Evolutionary conservation across 2,329 filamentous ascomycete genomes (phyloP), one percentile per base, ranked within the genome.

Genomic region (Boeremia exigua): DNA sequence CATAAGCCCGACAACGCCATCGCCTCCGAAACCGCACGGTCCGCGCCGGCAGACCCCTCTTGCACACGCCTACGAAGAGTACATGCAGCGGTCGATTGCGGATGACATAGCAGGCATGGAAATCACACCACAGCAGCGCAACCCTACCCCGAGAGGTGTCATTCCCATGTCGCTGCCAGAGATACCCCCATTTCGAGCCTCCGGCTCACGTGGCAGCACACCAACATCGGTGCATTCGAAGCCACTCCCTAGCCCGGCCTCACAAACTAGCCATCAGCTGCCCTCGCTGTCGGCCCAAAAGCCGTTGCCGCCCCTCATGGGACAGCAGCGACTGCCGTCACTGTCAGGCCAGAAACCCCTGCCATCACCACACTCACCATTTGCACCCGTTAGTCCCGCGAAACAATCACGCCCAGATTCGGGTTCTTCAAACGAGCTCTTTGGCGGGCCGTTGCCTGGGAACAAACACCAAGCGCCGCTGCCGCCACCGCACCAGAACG

Each of bases 1-100:
- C 7, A 43, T 73, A 7, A 74, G 67, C 0, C 71, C 71, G 6
- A 68, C 68, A 9, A 72, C 75, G 52, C 54, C 59, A 11, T 73
- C 71, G 17, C 42, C 42, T 19, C 42, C 42, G 6, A 68, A 70
- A 28, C 72, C 74, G 23, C 70, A 71, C 44, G 70, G 66, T 37
- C 61, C 62, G 14, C 68, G 69, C 30, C 65, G 69, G 25, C 70
- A 73, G 45, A 75, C 72, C 38, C 72, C 72, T 23, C 65, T 75
- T 5, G 65, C 68, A 27, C 67, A 70, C 32, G 73, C 75, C 11
- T 75, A 72, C 47, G 79, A 81, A 50, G 79, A 80, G 32, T 81
- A 78, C 51, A 63, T 81, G n/a, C 80, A 82, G 61, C 77, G 79
- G 42, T 77, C 75, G 7, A 81, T 81, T 40, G 78, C 78, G 10